Evolutionary conservation across 2,329 filamentous ascomycete genomes (phyloP).

Genomic region (Mycosphaerella sp.): DNA sequence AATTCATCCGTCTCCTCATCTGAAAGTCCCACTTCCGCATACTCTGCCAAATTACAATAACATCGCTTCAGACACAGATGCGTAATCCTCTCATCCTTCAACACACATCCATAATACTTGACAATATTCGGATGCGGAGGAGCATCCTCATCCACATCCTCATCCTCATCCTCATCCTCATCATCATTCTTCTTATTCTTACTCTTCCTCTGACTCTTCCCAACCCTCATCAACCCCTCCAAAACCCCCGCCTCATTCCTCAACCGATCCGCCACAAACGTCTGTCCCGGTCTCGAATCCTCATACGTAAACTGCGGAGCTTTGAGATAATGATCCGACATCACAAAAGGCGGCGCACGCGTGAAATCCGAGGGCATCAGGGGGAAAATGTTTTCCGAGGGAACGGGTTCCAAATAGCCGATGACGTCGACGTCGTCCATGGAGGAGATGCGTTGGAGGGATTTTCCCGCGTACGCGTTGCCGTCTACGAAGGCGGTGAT

Average conservation of each 20-base stretch:
- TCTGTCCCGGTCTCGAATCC: slow-evolving; percentile 26
- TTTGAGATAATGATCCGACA: slow-evolving; percentile 29
- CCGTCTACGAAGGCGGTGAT: slow-evolving; percentile 29
- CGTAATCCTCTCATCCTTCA: slow-evolving; percentile 27
- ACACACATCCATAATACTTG: slow-evolving; percentile 29
- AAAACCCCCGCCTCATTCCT: slow-evolving; percentile 27
- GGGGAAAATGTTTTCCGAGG: slow-evolving; percentile 27
- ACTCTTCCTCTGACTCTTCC: too few species aligned
- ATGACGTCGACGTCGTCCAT: slow-evolving; percentile 27
- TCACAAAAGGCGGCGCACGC: slow-evolving; percentile 16
- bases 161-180: too few species aligned
- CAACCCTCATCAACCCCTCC: slow-evolving; percentile 23
- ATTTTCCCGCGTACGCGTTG: slow-evolving; percentile 25
- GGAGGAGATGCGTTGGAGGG: slow-evolving; percentile 16
- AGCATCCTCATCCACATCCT: too few species aligned
- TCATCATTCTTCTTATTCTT: too few species aligned
- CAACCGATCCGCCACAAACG: slow-evolving; percentile 30
- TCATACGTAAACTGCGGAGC: slow-evolving; percentile 30
- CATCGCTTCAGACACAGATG: slow-evolving; percentile 29
- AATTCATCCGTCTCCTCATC: slow-evolving; percentile 20
- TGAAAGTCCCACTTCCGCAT: slow-evolving; percentile 19
- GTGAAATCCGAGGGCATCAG: slow-evolving; percentile 20
- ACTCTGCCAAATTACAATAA: slow-evolving; percentile 25
- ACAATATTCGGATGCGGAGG: slow-evolving; percentile 29
- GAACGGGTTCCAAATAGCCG: slow-evolving; percentile 24